Base-by-base conservation (phyloP, 192 early-diverging fungal genomes). In the Rhizophagus clarus region DNA sequence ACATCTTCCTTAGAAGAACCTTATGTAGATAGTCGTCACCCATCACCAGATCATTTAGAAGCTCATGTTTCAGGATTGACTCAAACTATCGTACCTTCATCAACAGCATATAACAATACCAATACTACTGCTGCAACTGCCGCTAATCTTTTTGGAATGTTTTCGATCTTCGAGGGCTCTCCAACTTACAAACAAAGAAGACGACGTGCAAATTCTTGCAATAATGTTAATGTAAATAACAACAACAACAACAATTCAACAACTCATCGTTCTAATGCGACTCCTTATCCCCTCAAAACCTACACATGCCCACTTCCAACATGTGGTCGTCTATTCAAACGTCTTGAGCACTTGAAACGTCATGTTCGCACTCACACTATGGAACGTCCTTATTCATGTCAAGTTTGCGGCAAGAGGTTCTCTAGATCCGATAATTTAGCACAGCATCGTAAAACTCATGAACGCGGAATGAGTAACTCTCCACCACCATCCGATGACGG, bases 111-210 rank as follows among this genome's bases (percentile, higher is more conserved):
- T 51, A 80, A 74, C 12, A n/a, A 49, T 42, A 66, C 81, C 5
- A 64, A 68, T 14, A 75, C 42, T 2, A 45, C 81, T 4, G 79
- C 81, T 7, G 82, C 83, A n/a, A 66, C 82, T 6, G 84, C 81
- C 42, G 66, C 83, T 15, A 83, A 83, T 31, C 81, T 90, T 62
- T 86, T 89, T 82, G 89, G 89, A 34, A 83, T 88, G 28, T 88
- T 92, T 60, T 84, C 89, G 10, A 83, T 94, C 12, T 91, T 93
- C 80, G 93, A 93, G 47, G 90, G 90, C 11, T 90, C 91, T 3
- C 91, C 91, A 51, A 91, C 89, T 8, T 94, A 93, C 84, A 94
- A 94, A 80, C 92, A 94, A 82, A 86, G 93, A 49, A 84, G 91
- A 34, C 85, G 91, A 72, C 84, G 89, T 28, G 89, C 89, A 37